phyloP scores from a whole-genome alignment of 2,329 filamentous ascomycete species.

The Penicillium sp. region DNA sequence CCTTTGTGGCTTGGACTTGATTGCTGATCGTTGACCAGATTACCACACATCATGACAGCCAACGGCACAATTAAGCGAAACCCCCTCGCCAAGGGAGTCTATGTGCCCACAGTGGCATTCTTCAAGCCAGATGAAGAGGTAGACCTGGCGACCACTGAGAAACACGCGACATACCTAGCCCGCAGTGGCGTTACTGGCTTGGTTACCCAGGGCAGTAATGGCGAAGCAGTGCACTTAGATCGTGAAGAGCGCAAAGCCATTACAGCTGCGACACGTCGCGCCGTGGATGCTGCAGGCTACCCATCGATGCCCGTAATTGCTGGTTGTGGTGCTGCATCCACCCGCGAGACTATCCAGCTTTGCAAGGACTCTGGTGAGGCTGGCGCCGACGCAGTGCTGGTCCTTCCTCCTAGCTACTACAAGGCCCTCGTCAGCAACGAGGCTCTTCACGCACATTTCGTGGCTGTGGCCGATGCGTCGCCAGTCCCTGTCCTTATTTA shows the following conservation, averaged over 20 bases:
- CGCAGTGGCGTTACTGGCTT: constrained; percentile 70
- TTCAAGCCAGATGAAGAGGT: constrained; percentile 68
- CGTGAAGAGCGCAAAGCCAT: constrained; percentile 69
- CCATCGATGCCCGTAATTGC: constrained; percentile 70
- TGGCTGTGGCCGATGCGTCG: constrained; percentile 60
- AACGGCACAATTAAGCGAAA: constrained; percentile 24
- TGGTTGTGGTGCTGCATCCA: constrained; percentile 72
- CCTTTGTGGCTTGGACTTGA: not conserved
- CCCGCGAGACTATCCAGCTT: constrained; percentile 68
- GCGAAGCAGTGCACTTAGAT: constrained; percentile 77
- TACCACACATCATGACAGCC: constrained; percentile 21
- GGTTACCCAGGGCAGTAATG: constrained; percentile 78
- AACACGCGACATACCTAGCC: constrained; percentile 67
- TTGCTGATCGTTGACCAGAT: not conserved
- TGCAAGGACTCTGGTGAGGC: constrained; percentile 68
- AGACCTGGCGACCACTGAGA: constrained; percentile 62
- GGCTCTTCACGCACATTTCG: constrained; percentile 65
- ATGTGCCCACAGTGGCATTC: constrained; percentile 74
- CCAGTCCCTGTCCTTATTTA: constrained; percentile 68
- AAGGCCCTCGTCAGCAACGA: constrained; percentile 64
- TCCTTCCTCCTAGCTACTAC: constrained; percentile 78
- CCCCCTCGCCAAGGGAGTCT: constrained; percentile 56
- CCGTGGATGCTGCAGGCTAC: constrained; percentile 68
- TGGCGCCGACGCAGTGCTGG: constrained; percentile 74
- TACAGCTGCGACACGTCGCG: constrained; percentile 68